Evolutionary conservation across 1,284 basidiomycete genomes (phyloP).

Genomic region (Psilocybe mexicana): DNA sequence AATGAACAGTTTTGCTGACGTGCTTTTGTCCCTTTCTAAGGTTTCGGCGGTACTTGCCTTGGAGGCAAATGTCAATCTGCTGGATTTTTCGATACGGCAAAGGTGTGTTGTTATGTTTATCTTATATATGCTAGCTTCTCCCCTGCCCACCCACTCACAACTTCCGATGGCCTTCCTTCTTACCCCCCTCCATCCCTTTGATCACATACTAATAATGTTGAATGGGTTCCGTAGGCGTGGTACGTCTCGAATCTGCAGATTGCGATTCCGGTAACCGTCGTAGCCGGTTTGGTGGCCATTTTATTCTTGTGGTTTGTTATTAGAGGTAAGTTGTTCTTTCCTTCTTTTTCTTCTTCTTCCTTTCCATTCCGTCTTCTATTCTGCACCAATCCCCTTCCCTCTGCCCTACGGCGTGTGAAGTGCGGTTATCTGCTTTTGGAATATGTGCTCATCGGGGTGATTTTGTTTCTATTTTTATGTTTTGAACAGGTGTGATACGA

Average conservation of each 20-base stretch:
- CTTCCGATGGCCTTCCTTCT: neutral
- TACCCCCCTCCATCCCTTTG: neutral
- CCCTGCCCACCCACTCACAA: neutral
- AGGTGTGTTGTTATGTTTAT: conserved; percentile 39
- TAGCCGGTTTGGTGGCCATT: conserved; percentile 64
- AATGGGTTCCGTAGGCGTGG: conserved; percentile 50
- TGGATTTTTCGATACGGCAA: conserved; percentile 62
- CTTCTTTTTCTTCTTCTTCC: neutral
- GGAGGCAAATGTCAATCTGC: conserved; percentile 68
- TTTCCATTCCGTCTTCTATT: neutral
- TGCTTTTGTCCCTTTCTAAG: conserved; percentile 31
- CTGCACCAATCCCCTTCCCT: neutral
- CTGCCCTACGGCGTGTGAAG: neutral
- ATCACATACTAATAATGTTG: neutral
- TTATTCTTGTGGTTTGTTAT: conserved; percentile 47
- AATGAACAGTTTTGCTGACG: neutral
- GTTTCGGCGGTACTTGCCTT: conserved; percentile 73
- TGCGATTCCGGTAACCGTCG: conserved; percentile 78
- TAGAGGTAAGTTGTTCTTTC: conserved; percentile 29
- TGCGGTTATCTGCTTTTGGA: neutral
- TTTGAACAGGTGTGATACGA: conserved; percentile 28
- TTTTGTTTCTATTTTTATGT: conserved; percentile 12
- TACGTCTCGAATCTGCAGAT: conserved; percentile 79
- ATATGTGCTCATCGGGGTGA: conserved; percentile 4
- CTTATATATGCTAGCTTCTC: neutral